phyloP scores from a whole-genome alignment of 805 yeast species.

The Metschnikowia santaceciliae region DNA sequence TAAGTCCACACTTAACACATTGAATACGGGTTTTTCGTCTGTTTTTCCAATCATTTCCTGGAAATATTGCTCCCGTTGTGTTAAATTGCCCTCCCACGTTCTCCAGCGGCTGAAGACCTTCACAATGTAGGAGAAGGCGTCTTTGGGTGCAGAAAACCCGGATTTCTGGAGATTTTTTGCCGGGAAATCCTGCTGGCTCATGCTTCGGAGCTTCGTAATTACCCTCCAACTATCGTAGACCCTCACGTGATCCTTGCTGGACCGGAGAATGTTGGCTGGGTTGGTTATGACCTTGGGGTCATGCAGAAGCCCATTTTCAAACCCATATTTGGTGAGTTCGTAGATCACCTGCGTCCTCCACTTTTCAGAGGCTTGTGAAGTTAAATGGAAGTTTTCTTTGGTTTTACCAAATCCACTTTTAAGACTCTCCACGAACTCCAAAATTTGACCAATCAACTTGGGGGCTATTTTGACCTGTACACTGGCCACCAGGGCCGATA shows the following conservation, averaged over 20 bases:
- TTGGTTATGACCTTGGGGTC: constrained; percentile 90
- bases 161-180: constrained; percentile 31
- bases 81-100: constrained; percentile 80
- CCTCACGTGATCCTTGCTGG: constrained; percentile 70
- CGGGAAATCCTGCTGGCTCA: constrained; percentile 54
- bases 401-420: constrained; percentile 15
- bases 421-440: constrained; percentile 14
- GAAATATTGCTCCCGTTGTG: constrained; percentile 55
- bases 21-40: neutral
- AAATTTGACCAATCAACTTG: constrained; percentile 22
- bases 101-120: constrained; percentile 75
- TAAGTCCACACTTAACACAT: neutral
- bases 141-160: constrained; percentile 38
- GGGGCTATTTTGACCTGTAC: constrained; percentile 13
- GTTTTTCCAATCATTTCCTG: constrained; percentile 17
- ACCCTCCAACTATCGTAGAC: constrained; percentile 86
- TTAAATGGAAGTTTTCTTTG: constrained; percentile 14
- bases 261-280: constrained; percentile 76
- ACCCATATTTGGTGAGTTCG: constrained; percentile 37
- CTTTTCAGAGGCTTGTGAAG: constrained; percentile 11
- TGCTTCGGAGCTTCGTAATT: constrained; percentile 72
- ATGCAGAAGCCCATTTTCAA: constrained; percentile 51
- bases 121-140: constrained; percentile 54
- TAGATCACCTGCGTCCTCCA: constrained; percentile 40
- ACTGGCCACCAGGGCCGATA: neutral